These are phyloP conservation scores for Phyllosticta citribraziliensis DNA, from an alignment of 2,329 filamentous ascomycete species.

Conservation along the genomic window DNA sequence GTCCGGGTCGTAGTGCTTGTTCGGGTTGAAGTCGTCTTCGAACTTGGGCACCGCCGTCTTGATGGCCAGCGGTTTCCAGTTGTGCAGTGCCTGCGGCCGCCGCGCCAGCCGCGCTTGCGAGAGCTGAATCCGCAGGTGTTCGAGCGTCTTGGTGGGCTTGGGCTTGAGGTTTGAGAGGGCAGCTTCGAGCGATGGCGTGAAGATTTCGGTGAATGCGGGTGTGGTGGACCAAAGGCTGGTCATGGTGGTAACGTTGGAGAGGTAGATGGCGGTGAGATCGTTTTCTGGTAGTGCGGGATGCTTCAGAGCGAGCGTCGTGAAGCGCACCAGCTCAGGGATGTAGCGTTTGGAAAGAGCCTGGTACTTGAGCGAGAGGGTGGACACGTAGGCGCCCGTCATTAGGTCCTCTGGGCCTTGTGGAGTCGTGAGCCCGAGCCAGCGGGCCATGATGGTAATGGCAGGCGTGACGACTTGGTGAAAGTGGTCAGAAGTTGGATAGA, in stretches of 20 bases:
- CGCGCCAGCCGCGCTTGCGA: constrained; percentile 55
- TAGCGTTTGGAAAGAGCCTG: constrained; percentile 77
- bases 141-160: constrained; percentile 38
- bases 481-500: constrained; percentile 93
- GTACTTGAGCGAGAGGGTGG: constrained; percentile 70
- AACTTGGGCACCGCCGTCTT: constrained; percentile 87
- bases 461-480: constrained; percentile 94
- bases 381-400: constrained; percentile 66
- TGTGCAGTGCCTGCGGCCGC: constrained; percentile 75
- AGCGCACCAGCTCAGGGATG: constrained; percentile 80
- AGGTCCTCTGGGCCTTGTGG: constrained; percentile 57
- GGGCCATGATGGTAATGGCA: constrained; percentile 71
- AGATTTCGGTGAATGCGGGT: constrained; percentile 68
- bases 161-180: constrained; percentile 20
- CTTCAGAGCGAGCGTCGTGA: constrained; percentile 60
- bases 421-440: constrained; percentile 71
- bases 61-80: constrained; percentile 81
- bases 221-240: constrained; percentile 66
- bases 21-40: constrained; percentile 87
- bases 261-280: constrained; percentile 48
- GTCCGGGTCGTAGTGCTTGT: constrained; percentile 95
- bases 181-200: constrained; percentile 46
- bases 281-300: constrained; percentile 28
- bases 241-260: constrained; percentile 57
- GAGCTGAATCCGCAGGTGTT: constrained; percentile 53